Base-by-base conservation (phyloP, 257 asterid genomes). In the Capsicum rhomboideum region DNA sequence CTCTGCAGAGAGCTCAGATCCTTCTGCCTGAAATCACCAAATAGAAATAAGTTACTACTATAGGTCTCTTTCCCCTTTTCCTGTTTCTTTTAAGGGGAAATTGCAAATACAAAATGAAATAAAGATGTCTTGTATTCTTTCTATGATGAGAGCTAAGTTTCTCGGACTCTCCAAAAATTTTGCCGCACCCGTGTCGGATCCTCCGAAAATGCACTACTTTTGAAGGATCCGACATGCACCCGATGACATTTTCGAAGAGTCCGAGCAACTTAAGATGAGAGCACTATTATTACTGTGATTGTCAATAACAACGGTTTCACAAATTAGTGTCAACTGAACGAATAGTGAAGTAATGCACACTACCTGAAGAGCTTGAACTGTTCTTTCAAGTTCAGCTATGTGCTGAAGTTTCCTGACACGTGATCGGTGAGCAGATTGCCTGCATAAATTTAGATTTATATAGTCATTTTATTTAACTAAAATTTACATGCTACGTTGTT, bases 401-500 rank as follows among this genome's bases (percentile, higher is more conserved):
- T 96, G 93, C 82, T 93, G 97, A 87, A 96, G 97, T 81, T 96
- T 96, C 90, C 97, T 92, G 59, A 91, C 95, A 82, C 99, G 83
- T 28, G 99, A 94, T 40, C 97, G 89, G 18, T 95, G 98, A 71
- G 97, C 94, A 84, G 92, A 92, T 79, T 94, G 93, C 94, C 97
- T 93, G 87, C 88, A 86, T 78, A 16, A 31, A 26, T 23, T 26
- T 0, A 28, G 40, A 56, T 56, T 56, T 44, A 44, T 44, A 44
- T 44, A 44, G 49, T 44, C 49, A 44, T 44, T 10, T 44, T 8
- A 44, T 44, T 44, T 44, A 44, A 44, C 49, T 1, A 44, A 44
- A 44, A 9, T 44, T 69, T 10, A 10, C 50, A 40, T 40, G 78
- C 40, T n/a, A 61, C 66, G 8, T 58, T 20, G 66, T 58, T 58